Base-by-base conservation (phyloP, 2,329 filamentous ascomycete genomes). In the Furcasterigmium furcatum region DNA sequence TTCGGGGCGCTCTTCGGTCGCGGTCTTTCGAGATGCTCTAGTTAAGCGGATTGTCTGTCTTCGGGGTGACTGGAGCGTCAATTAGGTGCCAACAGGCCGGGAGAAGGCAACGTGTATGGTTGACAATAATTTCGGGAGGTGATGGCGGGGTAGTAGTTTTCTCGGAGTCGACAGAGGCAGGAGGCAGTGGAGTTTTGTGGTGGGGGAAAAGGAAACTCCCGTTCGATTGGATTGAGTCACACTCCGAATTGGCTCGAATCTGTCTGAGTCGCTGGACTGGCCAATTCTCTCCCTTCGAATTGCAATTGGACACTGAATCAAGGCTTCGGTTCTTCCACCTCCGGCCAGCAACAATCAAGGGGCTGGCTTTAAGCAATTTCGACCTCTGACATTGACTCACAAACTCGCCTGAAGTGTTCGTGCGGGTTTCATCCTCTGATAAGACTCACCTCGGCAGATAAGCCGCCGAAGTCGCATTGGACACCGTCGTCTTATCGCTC, bases 101-200 rank as follows among this genome's bases (percentile, higher is more conserved):
- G 24, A 7, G 24, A 7, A 27, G 34, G 7, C 34, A 16, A 36
- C 34, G 34, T 36, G 34, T 36, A 9, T 19, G 16, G n/a, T 18
- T 36, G 34, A 19, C n/a, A 42, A 42, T 34, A 42, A 42, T 34
- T 42, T 42, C 34, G 18, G 25, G 16, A 16, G 16, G 14, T 34
- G 40, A 42, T 42, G 40, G 40, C 40, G 40, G 40, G 40, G 40
- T 42, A 42, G 30, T 32, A n/a, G n/a, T 27, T 27, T 12, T 27
- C 24, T 40, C 21, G 35, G 38, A 38, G 38, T 32, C 25, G 38
- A 35, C 16, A 39, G 39, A 43, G 29, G 38, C 43, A 39, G 13
- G 32, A 30, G 25, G 38, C 38, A 24, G 42, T 36, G 35, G 21
- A 32, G 30, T 30, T 43, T 38, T 38, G 36, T 40, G 40, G 29